A percentile compares a stretch with the other conserved stretches of the same genome.
These are phyloP conservation scores for Yamadazyma kanchanaburiensis DNA, from an alignment of 1,139 yeast genomes.

Conservation along the genomic window DNA sequence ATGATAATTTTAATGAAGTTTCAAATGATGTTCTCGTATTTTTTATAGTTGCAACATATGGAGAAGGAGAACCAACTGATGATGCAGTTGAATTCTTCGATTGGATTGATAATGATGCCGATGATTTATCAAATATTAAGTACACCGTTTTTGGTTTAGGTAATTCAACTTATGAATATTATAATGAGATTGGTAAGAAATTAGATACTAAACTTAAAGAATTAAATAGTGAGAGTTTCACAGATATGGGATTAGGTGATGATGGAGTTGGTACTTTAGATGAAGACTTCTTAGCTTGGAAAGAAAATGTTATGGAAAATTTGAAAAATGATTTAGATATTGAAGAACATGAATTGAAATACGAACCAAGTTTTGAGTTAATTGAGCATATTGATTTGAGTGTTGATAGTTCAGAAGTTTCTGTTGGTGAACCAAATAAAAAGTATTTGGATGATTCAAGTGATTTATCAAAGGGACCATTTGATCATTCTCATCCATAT, in stretches of 20 bases:
- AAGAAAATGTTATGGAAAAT: conserved; percentile 66
- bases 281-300: conserved; percentile 94
- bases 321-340: conserved; percentile 64
- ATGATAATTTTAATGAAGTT: conserved; percentile 63
- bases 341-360: conserved; percentile 72
- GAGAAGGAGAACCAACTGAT: conserved; percentile 98
- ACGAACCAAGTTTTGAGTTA: conserved; percentile 69
- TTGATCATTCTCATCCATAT: conserved; percentile 79
- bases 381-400: conserved; percentile 26
- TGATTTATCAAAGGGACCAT: conserved; percentile 67
- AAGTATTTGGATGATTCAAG: conserved; percentile 46
- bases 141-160: conserved; percentile 87
- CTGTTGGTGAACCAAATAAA: conserved; percentile 81
- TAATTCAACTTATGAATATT: conserved; percentile 89
- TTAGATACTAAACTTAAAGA: conserved; percentile 43
- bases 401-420: conserved; percentile 44
- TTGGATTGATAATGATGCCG: conserved; percentile 56
- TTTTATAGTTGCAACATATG: conserved; percentile 87
- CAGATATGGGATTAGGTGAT: conserved; percentile 84
- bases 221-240: conserved; percentile 71
- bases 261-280: conserved; percentile 94
- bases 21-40: conserved; percentile 54
- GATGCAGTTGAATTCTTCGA: conserved; percentile 75
- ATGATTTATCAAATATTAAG: conserved; percentile 58
- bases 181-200: conserved; percentile 76